Evolutionary conservation across 169 alveolate genomes (phyloP), one percentile per base, ranked within the genome.

Genomic region (Cryptosporidium viatorum): DNA sequence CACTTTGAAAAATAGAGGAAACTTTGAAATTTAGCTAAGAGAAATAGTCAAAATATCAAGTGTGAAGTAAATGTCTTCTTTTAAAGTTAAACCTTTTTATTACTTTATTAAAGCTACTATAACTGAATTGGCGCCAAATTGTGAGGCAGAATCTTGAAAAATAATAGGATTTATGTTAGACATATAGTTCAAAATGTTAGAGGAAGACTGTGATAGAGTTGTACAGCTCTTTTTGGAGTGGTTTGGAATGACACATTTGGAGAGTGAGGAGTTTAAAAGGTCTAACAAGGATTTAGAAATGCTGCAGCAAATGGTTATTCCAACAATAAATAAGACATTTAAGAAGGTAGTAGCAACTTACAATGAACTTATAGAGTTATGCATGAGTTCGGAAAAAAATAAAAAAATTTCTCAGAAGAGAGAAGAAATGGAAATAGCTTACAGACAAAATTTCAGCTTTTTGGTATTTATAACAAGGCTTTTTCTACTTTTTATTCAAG

Each of bases 171-270:
- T 70, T 4, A 29, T 70, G 21, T 70, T 21, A 23, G 50, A 7
- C 18, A 26, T 23, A 39, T 51, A 9, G 21, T 58, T 48, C 0
- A 21, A 43, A 16, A 69, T 69, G 58, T 23, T 41, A 21, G 84
- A 69, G 62, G 86, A 73, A 26, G 86, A 73, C 18, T 55, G 55
- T 33, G 62, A 31, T 37, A 73, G n/a, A 62, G 35, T 31, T 31
- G 71, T 21, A 37, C 43, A 62, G 51, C 70, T 73, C 2, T 73
- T 73, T 73, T 51, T 41, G 70, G 86, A 73, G 18, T 59, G 26
- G 39, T 73, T 73, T 73, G 86, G 86, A n/a, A 58, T 43, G 12
- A 37, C 86, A 26, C 18, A 73, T 73, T 33, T 41, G 23, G 86
- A 73, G 58, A 55, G 9, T 21, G 51, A 59, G n/a, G 86, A 73